Base-by-base conservation (phyloP, 169 alveolate genomes). In the Plasmodium berghei region DNA sequence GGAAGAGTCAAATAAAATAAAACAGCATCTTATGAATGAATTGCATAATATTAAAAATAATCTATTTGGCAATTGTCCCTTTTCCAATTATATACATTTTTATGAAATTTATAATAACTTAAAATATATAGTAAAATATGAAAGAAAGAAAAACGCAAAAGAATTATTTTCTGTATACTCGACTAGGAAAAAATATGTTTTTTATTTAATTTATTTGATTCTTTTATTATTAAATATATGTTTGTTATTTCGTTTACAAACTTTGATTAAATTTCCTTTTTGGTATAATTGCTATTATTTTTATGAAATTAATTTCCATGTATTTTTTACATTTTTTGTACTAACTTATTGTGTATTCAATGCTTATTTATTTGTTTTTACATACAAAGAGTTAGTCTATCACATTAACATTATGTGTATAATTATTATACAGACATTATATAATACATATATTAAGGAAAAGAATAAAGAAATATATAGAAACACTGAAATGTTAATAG, bases 401-500 rank as follows among this genome's bases (percentile, higher is more conserved):
- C 77, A 83, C 40, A 72, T 69, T 16, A 64, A 83, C 54, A 64
- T 83, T 34, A 69, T 83, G 90, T 83, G 90, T 5, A 14, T 69
- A 12, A 83, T 83, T 26, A 66, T 83, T 49, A 16, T 83, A 24
- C 90, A 83, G 49, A 63, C 67, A 49, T 10, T 83, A 28, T 83
- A 83, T 20, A 83, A 83, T 67, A 72, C 48, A 0, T 83, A 83
- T 18, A 83, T 83, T 5, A 58, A 72, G 49, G 90, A 83, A 45
- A 83, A 83, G 49, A 83, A 83, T 34, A 83, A 83, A 83, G 90
- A 83, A 69, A 83, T 83, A 12, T 83, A 83, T 40, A 46, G 73
- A 14, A 83, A 83, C 59, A 83, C 90, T 3, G 90, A 83, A 69
- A 83, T 62, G 22, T 48, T 83, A 28, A 83, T 83, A n/a, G 85